phyloP scores from a whole-genome alignment of 805 yeast species.

The Monosporozyma unispora region DNA sequence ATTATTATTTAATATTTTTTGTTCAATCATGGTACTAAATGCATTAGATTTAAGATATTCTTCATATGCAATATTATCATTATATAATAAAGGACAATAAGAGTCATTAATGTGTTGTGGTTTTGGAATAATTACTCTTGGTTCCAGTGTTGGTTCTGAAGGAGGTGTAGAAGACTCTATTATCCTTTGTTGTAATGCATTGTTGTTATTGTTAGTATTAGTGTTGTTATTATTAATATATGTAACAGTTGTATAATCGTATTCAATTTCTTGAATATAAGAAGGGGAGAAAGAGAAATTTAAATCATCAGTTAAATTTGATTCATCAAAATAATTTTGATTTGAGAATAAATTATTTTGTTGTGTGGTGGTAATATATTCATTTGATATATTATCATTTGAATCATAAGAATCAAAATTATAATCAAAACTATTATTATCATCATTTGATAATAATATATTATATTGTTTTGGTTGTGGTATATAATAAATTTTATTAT shows the following conservation, averaged over 20 bases:
- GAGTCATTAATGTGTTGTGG: background rate
- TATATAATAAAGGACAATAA: background rate
- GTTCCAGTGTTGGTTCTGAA: no score
- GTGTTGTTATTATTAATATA: background rate
- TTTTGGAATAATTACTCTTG: background rate
- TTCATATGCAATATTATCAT: background rate
- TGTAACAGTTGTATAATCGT: background rate
- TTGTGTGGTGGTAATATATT: no score
- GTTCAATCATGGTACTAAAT: background rate
- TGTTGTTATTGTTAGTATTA: background rate
- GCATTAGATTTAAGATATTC: background rate
- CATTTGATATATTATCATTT: no score
- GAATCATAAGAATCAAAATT: no score
- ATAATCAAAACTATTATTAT: background rate
- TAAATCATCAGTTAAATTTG: no score
- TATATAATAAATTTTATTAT: background rate
- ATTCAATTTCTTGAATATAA: constrained; percentile 1
- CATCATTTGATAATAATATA: no score
- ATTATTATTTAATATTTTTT: background rate
- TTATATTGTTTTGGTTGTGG: background rate
- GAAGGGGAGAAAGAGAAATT: constrained; percentile 2
- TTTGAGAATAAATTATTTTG: background rate
- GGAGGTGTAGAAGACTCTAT: background rate
- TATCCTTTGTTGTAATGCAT: background rate
- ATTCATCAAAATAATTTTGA: no score